Base-by-base conservation (phyloP, 805 yeast genomes). In the Metschnikowia gruessii region DNA sequence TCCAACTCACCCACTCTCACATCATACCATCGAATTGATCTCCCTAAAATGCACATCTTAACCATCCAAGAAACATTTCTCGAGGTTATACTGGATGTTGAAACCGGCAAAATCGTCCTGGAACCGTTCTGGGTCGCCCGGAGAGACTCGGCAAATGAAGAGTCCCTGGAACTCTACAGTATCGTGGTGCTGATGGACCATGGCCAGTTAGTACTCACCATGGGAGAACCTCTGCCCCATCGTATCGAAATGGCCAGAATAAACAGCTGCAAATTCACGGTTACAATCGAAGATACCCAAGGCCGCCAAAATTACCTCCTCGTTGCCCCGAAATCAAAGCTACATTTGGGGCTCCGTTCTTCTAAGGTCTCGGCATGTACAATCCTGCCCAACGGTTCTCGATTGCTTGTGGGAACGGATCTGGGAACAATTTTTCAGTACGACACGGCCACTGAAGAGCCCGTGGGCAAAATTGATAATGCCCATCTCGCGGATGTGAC, bases 401-500 rank as follows among this genome's bases (percentile, higher is more conserved):
- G 30, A 8, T 42, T 50, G 12, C 15, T 50, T n/a, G 43, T 50
- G 17, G 54, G 54, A 17, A 46, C 48, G 9, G 43, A 45, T 11
- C 15, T 18, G 15, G 56, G 56, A 3, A 18, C 40, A 5, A 45
- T 53, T 10, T 32, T 30, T 11, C 33, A 21, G 33, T 48, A 48
- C 34, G 48, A 45, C 40, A 37, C 45, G 6, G 21, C 37, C 22
- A 30, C 45, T 15, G 13, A 33, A 22, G 13, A 28, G n/a, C 35
- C 34, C 8, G 33, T 29, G n/a, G 34, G 40, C 15, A 29, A 29
- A 9, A 42, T 46, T 3, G 24, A 22, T 7, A 22, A 32, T 43
- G 87, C 85, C 1, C 94, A 86, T 64, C 62, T 59, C 22, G 55
- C 68, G 26, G 76, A 79, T 39, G 67, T 85, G 1, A 58, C 70